Evolutionary conservation across 495 filamentous ascomycete genomes (phyloP).

Genomic region (Rostrohypoxylon terebratum): DNA sequence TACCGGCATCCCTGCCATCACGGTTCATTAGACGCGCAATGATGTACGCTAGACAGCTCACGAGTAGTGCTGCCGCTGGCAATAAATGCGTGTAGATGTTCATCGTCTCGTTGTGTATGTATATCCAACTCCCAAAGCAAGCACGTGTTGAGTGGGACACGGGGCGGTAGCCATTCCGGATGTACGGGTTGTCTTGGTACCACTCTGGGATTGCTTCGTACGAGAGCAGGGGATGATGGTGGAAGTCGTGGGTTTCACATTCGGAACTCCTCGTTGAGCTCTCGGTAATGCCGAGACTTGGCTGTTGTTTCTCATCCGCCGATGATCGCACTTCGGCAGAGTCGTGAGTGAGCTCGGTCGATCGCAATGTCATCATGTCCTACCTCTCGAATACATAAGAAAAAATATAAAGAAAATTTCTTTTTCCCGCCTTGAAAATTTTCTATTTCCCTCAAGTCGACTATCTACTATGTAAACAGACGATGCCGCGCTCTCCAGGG

Average conservation of each 20-base stretch:
- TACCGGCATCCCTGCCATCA: conserved; percentile 52
- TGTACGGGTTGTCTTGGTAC: conserved; percentile 84
- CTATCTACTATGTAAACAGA: conserved; percentile 5
- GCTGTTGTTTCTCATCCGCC: conserved; percentile 27
- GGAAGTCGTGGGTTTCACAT: conserved; percentile 39
- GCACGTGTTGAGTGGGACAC: conserved; percentile 71
- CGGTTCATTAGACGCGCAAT: conserved; percentile 34
- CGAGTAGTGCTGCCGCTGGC: conserved; percentile 48
- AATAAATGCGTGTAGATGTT: conserved; percentile 87
- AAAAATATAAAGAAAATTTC: neutral
- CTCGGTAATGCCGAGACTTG: conserved; percentile 13
- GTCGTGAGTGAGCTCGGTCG: conserved; percentile 9
- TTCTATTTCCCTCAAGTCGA: conserved; percentile 2
- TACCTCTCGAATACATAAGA: neutral
- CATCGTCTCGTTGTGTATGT: conserved; percentile 86
- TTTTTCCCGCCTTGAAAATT: neutral
- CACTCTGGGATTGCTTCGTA: conserved; percentile 72
- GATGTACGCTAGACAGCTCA: conserved; percentile 35
- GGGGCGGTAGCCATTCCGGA: conserved; percentile 77
- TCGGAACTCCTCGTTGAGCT: conserved; percentile 37
- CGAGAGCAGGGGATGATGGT: conserved; percentile 45
- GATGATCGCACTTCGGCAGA: neutral
- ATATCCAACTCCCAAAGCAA: conserved; percentile 73
- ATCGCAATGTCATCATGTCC: conserved; percentile 16
- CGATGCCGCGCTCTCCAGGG: neutral